These are phyloP conservation scores for Leccinum aurantiacum DNA, from an alignment of 768 basidiomycete species.

Conservation along the genomic window DNA sequence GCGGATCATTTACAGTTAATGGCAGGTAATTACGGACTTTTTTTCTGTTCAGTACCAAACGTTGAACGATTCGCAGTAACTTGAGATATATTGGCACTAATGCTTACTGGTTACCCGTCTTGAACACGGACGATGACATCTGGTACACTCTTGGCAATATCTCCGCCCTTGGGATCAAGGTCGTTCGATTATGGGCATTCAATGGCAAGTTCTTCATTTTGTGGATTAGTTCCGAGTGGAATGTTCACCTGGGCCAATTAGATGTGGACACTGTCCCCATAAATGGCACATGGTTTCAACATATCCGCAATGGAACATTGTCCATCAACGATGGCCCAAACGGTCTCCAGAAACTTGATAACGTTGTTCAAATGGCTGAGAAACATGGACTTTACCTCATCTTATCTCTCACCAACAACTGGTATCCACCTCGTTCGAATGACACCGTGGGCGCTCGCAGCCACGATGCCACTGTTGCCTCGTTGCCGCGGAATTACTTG, in stretches of 20 bases:
- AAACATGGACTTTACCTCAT: constrained; percentile 53
- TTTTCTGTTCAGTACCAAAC: constrained; percentile 16
- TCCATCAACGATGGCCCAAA: constrained; percentile 59
- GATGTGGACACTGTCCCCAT: constrained; percentile 53
- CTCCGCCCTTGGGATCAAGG: constrained; percentile 52
- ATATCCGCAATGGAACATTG: constrained; percentile 52
- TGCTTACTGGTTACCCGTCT: constrained; percentile 61
- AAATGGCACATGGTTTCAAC: constrained; percentile 65
- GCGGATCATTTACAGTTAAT: constrained; percentile 52
- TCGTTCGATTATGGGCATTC: constrained; percentile 71
- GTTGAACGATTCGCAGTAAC: constrained; percentile 32
- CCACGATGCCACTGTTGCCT: constrained; percentile 39
- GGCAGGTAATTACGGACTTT: constrained; percentile 41
- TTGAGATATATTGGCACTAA: constrained; percentile 55
- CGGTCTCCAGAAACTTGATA: constrained; percentile 64
- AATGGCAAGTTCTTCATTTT: constrained; percentile 44
- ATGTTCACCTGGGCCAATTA: constrained; percentile 23
- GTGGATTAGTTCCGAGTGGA: background rate
- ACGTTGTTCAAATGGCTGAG: constrained; percentile 52
- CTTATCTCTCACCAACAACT: constrained; percentile 62
- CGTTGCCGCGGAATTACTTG: constrained; percentile 50
- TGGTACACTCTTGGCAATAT: constrained; percentile 58
- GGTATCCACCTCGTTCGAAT: constrained; percentile 46
- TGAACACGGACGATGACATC: constrained; percentile 59
- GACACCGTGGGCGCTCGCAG: constrained; percentile 6